Base-by-base conservation (phyloP, 2,329 filamentous ascomycete species). In the Aspergillus melleus region DNA sequence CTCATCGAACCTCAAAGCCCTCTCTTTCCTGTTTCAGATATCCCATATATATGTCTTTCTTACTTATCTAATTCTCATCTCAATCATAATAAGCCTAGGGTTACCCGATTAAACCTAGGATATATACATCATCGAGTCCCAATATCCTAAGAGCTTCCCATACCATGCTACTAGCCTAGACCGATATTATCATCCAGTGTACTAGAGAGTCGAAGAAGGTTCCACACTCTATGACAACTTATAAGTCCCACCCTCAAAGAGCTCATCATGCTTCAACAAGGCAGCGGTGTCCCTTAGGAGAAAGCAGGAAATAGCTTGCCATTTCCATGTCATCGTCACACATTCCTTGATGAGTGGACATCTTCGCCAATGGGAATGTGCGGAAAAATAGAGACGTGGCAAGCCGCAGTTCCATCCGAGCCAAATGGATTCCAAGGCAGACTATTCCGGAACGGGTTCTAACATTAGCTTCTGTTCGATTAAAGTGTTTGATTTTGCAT, bases 351-450 rank as follows among this genome's bases (percentile, higher is more conserved):
- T 55, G 59, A 0, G 49, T 44, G 2, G 70, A 73, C 0, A 67
- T 24, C 4, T 46, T 58, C 4, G 69, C 68, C 5, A 57, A 30
- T 1, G 72, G 69, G 14, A 72, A 72, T 11, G 54, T 51, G 2
- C 77, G 74, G 67, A 86, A 85, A 69, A 88, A 84, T 5, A 78
- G 73, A 0, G 83, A 81, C 0, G 80, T 75, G 0, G 78, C 82
- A 39, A 84, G 77, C 9, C 84, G 77, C 30, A 87, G 66, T 65
- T 87, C 84, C 72, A 84, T 84, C 22, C 77, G 74, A 0, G 89
- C 88, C 63, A 91, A 84, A 65, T 91, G 88, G 6, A 86, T 84
- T 0, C 88, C 89, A 5, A 91, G 78, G 64, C 89, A 91, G 74
- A 88, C 71, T 74, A 36, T 26, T 29, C 42, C 12, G 12, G 16